Conservation (phyloP, 2,329 filamentous ascomycete genomes). For the Apiospora koreana region DNA sequence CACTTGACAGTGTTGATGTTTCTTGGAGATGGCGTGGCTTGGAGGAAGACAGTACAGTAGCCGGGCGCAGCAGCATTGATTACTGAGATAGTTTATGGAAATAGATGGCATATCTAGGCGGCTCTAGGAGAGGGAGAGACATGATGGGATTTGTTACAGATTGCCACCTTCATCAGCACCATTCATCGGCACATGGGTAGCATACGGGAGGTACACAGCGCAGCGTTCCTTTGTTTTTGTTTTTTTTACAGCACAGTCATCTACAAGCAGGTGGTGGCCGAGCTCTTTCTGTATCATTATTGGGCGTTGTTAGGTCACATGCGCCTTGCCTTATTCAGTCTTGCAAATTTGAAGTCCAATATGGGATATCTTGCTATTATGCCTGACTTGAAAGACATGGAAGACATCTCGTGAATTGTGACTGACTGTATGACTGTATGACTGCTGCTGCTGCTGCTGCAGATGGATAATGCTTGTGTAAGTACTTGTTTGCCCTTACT, state of each 20-base stretch:
- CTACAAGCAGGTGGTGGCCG: not conserved
- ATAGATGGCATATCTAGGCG: not conserved
- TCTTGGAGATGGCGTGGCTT: not conserved
- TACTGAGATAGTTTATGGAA: not conserved
- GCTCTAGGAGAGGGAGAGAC: not conserved
- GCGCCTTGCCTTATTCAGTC: not conserved
- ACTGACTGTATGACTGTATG: not conserved
- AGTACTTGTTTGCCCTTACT: not conserved
- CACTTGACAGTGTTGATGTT: not conserved
- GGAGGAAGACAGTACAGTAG: not conserved
- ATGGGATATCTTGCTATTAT: not conserved
- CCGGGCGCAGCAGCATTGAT: not conserved
- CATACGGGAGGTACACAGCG: constrained; percentile 5
- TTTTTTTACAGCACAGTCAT: not conserved
- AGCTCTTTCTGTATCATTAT: not conserved
- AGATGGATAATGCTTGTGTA: not conserved
- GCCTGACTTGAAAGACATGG: not conserved
- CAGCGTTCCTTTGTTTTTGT: not conserved
- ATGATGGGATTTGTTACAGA: not conserved
- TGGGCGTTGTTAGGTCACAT: not conserved
- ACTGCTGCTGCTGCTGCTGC: not conserved
- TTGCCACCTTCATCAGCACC: not conserved
- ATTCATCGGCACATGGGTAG: not conserved
- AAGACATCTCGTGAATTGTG: not conserved
- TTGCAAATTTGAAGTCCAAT: not conserved